These are phyloP conservation scores for Alternaria arborescens DNA, from an alignment of 2,329 filamentous ascomycete species.

Conservation along the genomic window DNA sequence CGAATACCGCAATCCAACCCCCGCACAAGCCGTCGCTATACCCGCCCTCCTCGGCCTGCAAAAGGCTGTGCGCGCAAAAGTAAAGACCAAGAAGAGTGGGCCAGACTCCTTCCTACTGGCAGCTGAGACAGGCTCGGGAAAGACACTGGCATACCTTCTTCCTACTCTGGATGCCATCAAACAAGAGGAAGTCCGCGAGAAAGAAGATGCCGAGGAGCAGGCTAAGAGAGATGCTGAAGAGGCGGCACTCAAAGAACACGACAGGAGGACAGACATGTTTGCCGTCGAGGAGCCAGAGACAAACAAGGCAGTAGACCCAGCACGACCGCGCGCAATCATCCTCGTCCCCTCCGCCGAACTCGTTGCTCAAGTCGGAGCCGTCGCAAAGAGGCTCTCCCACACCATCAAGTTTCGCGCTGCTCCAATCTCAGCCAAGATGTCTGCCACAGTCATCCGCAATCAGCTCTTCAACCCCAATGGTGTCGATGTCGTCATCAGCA, in stretches of 20 bases:
- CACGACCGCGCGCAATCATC: constrained; percentile 82
- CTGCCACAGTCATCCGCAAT: constrained; percentile 80
- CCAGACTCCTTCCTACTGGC: constrained; percentile 80
- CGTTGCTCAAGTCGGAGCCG: constrained; percentile 82
- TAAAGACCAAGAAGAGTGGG: constrained; percentile 42
- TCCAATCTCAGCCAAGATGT: constrained; percentile 79
- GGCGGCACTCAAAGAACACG: constrained; percentile 38
- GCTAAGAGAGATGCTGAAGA: constrained; percentile 62
- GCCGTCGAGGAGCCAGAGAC: constrained; percentile 66
- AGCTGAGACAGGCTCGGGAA: constrained; percentile 95
- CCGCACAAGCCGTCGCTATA: constrained; percentile 88
- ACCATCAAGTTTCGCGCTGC: constrained; percentile 86
- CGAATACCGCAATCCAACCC: constrained; percentile 80
- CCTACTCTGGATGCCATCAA: constrained; percentile 89
- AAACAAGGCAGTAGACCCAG: constrained; percentile 71
- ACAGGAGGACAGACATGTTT: constrained; percentile 61
- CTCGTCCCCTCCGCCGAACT: constrained; percentile 93
- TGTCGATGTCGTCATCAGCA: constrained; percentile 85
- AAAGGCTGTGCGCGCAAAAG: constrained; percentile 44
- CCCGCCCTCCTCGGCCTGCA: constrained; percentile 75
- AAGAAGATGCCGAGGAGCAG: constrained; percentile 58
- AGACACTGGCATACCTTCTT: constrained; percentile 91
- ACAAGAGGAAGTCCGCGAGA: constrained; percentile 67
- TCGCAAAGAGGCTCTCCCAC: constrained; percentile 85
- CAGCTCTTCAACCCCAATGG: constrained; percentile 82